Conservation (phyloP, 192 early-diverging fungal species). For the Backusella sp. region DNA sequence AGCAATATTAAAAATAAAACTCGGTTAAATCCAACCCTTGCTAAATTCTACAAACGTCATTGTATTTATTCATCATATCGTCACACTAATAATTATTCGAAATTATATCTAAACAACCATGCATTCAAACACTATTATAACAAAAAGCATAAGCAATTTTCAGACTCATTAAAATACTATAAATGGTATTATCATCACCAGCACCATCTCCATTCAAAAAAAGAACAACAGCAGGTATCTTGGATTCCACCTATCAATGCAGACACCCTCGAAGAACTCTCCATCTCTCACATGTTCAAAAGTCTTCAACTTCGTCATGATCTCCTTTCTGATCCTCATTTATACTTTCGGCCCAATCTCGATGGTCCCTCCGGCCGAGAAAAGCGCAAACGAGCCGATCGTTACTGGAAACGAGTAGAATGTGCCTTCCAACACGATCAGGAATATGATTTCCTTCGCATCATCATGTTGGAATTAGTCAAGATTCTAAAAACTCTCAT, state of each 20-base stretch:
- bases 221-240: background rate
- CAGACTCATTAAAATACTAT: background rate
- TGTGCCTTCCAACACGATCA: conserved; percentile 38
- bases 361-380: conserved; percentile 47
- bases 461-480: conserved; percentile 71
- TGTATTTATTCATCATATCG: background rate
- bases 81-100: background rate
- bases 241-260: conserved; percentile 64
- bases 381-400: conserved; percentile 58
- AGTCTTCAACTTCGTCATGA: conserved; percentile 88
- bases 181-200: background rate
- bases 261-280: conserved; percentile 83
- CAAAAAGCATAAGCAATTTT: background rate
- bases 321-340: conserved; percentile 83
- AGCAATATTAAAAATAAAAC: background rate
- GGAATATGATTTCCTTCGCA: conserved; percentile 52
- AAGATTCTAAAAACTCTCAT: conserved; percentile 37
- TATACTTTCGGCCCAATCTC: conserved; percentile 85
- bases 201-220: background rate
- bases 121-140: conserved; percentile 4
- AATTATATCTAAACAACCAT: background rate
- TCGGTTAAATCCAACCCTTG: conserved; percentile 2
- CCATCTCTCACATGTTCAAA: conserved; percentile 78
- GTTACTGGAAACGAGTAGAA: conserved; percentile 75
- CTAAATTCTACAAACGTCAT: background rate